phyloP scores from a whole-genome alignment of 768 basidiomycete genomes.

The Hebeloma cylindrosporum region DNA sequence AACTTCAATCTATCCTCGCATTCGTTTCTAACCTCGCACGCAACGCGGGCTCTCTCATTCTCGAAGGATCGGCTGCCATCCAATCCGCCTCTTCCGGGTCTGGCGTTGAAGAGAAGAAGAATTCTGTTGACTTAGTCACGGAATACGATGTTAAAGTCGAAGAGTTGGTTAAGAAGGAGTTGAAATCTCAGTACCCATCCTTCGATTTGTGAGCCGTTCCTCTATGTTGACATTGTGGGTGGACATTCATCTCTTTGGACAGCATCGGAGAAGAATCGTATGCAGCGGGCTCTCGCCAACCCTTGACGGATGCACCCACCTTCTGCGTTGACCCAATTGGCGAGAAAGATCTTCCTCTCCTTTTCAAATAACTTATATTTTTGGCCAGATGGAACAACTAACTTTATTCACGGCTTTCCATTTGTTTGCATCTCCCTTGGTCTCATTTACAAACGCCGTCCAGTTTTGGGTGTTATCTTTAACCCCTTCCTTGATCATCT shows the following conservation, averaged over 20 bases:
- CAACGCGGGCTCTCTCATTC: constrained; percentile 72
- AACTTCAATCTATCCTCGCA: constrained; percentile 60
- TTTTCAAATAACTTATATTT: background rate
- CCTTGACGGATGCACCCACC: constrained; percentile 85
- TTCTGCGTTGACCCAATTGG: constrained; percentile 97
- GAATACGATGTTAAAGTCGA: constrained; percentile 94
- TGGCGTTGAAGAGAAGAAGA: constrained; percentile 82
- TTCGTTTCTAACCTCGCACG: constrained; percentile 75
- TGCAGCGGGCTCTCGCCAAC: constrained; percentile 65
- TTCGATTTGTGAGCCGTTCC: constrained; percentile 77
- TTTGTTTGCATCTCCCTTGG: constrained; percentile 91
- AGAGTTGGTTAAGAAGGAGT: constrained; percentile 71
- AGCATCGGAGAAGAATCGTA: constrained; percentile 97
- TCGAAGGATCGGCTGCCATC: constrained; percentile 76
- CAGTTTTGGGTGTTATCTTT: constrained; percentile 89
- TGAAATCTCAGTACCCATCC: constrained; percentile 62
- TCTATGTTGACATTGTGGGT: background rate
- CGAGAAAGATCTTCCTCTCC: constrained; percentile 27
- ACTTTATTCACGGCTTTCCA: constrained; percentile 85
- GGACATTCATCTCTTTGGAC: background rate
- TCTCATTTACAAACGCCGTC: constrained; percentile 76
- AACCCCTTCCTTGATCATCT: constrained; percentile 90
- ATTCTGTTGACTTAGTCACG: constrained; percentile 92
- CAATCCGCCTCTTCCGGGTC: constrained; percentile 47
- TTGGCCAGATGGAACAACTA: constrained; percentile 77